Evolutionary conservation across 257 asterid species (phyloP).

Genomic region (Marsdenia floribunda): DNA sequence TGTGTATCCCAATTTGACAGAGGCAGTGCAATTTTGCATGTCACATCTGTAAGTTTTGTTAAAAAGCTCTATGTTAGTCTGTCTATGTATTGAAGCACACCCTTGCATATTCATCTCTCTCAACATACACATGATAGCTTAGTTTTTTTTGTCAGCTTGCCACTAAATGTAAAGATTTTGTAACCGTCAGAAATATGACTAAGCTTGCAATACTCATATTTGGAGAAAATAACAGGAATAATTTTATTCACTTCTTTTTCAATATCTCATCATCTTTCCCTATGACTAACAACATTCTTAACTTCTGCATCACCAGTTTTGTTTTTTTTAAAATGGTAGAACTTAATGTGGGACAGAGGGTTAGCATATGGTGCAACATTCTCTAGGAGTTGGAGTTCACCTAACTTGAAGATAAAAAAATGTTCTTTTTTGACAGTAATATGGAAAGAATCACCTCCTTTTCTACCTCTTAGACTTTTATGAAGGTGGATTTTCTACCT

Average conservation of each 20-base stretch:
- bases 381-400: neutral
- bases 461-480: neutral
- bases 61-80: neutral
- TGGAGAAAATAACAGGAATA: neutral
- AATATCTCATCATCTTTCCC: neutral
- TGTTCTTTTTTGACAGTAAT: neutral
- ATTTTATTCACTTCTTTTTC: neutral
- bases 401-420: neutral
- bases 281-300: neutral
- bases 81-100: neutral
- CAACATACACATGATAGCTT: neutral
- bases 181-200: constrained; percentile 1
- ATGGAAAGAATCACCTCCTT: neutral
- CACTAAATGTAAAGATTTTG: neutral
- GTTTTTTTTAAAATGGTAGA: neutral
- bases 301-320: neutral
- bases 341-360: neutral
- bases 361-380: neutral
- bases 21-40: neutral
- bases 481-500: neutral
- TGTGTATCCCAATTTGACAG: neutral
- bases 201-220: neutral
- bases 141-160: neutral
- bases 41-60: neutral
- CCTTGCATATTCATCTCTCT: neutral